Conservation (phyloP, 2,329 filamentous ascomycete genomes). For the Bimuria novae-zelandiae region DNA sequence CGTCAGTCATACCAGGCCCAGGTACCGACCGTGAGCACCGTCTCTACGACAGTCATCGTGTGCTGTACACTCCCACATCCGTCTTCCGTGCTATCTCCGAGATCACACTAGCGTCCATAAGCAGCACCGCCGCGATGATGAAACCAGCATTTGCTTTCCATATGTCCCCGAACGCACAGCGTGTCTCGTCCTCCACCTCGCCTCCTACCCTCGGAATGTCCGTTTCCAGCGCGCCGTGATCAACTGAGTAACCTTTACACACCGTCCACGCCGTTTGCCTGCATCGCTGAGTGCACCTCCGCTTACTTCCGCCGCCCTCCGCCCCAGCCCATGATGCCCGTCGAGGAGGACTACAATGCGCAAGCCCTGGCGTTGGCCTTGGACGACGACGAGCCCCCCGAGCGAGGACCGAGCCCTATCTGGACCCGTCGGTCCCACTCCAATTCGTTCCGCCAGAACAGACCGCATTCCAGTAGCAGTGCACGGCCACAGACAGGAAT, state of each 20-base stretch:
- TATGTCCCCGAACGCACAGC: conserved; percentile 4
- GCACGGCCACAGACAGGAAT: conserved; percentile 38
- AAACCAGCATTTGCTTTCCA: conserved; percentile 10
- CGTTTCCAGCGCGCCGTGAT: conserved; percentile 5
- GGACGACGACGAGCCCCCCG: conserved; percentile 53
- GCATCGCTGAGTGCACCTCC: conserved; percentile 8
- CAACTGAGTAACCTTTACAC: conserved; percentile 2
- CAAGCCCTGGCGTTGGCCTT: conserved; percentile 59
- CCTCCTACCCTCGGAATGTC: conserved; percentile 9
- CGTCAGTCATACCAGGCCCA: too few species aligned
- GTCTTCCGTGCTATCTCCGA: neutral
- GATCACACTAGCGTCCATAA: neutral
- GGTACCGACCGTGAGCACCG: too few species aligned
- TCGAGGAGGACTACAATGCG: conserved; percentile 54
- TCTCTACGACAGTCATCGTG: too few species aligned
- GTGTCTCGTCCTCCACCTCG: conserved; percentile 5
- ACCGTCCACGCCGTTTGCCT: conserved; percentile 1
- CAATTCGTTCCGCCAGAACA: conserved; percentile 47
- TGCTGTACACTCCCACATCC: too few species aligned
- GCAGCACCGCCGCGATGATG: conserved; percentile 11
- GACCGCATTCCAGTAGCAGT: conserved; percentile 39
- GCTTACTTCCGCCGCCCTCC: conserved; percentile 16
- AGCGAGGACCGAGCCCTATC: conserved; percentile 50
- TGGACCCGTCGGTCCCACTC: conserved; percentile 57
- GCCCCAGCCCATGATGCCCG: conserved; percentile 37